Percentiles rank a stretch among this genome's conserved stretches.
phyloP scores from a whole-genome alignment of 2,329 filamentous ascomycete genomes.

The Ophiostoma novo-ulmi region DNA sequence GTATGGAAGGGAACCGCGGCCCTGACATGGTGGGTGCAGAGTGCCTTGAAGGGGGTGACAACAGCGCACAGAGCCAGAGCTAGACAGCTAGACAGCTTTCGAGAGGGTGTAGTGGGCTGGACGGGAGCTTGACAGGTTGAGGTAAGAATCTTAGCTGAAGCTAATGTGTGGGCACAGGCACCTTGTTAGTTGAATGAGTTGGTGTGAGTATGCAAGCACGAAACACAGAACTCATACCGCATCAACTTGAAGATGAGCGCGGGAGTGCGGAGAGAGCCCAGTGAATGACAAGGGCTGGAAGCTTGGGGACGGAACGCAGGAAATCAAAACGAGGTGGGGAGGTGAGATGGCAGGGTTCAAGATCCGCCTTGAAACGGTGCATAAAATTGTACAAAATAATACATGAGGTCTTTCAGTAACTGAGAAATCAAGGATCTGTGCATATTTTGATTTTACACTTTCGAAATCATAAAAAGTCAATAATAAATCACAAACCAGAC shows the following conservation, averaged over 20 bases:
- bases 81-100: not conserved
- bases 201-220: not conserved
- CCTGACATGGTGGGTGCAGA: slow-evolving; percentile 14
- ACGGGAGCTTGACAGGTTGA: not conserved
- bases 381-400: not conserved
- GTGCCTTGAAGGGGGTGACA: slow-evolving; percentile 4
- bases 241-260: not conserved
- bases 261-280: slow-evolving; percentile 4
- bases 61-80: slow-evolving; percentile 10
- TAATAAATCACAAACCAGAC: not conserved
- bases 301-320: not conserved
- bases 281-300: not conserved
- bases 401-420: not conserved
- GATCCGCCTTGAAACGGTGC: not conserved
- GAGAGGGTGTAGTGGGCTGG: slow-evolving; percentile 7
- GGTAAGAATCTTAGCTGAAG: not conserved
- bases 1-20: not conserved
- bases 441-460: too few relatives aligned
- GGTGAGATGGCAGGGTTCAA: not conserved
- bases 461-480: not conserved
- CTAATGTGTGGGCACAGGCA: not conserved
- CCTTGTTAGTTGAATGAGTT: not conserved
- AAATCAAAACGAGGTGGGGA: not conserved
- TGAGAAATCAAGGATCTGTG: not conserved
- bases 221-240: not conserved